phyloP scores from a whole-genome alignment of 164 flowering plant genomes.

The Pachysandra terminalis region DNA sequence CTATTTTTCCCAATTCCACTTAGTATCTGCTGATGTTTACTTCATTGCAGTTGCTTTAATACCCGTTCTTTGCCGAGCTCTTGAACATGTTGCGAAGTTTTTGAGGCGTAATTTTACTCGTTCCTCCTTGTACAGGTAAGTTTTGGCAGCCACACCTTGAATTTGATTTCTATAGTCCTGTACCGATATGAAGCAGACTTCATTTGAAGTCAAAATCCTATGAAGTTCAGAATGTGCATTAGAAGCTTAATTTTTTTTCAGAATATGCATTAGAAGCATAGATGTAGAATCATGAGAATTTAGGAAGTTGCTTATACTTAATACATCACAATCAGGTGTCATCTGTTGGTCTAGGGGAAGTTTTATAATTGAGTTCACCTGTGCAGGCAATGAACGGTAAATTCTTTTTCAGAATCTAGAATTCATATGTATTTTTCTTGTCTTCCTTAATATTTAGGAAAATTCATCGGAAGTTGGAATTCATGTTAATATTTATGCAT shows the following conservation, averaged over 20 bases:
- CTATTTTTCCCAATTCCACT: neutral
- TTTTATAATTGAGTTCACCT: neutral
- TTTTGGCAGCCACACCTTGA: neutral
- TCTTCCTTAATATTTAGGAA: neutral
- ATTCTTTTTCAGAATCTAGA: neutral
- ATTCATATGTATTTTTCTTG: neutral
- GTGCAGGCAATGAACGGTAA: neutral
- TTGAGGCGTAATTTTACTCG: constrained; percentile 78
- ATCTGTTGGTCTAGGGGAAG: neutral
- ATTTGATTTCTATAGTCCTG: neutral
- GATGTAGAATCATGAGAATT: neutral
- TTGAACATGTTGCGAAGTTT: constrained; percentile 85
- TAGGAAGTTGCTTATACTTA: neutral
- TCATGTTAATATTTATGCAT: no score
- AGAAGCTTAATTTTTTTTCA: neutral
- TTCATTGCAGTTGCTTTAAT: constrained; percentile 82
- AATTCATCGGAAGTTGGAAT: no score
- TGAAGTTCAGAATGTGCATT: neutral
- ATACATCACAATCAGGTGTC: neutral
- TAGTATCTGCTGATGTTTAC: constrained; percentile 14
- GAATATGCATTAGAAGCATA: neutral
- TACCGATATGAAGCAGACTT: neutral
- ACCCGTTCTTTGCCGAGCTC: constrained; percentile 76
- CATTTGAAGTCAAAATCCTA: neutral
- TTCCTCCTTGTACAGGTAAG: constrained; percentile 81